A percentile compares a stretch with the other conserved stretches of the same genome.
phyloP scores from a whole-genome alignment of 78 protist species.

The Dictyostelium capitatum region DNA sequence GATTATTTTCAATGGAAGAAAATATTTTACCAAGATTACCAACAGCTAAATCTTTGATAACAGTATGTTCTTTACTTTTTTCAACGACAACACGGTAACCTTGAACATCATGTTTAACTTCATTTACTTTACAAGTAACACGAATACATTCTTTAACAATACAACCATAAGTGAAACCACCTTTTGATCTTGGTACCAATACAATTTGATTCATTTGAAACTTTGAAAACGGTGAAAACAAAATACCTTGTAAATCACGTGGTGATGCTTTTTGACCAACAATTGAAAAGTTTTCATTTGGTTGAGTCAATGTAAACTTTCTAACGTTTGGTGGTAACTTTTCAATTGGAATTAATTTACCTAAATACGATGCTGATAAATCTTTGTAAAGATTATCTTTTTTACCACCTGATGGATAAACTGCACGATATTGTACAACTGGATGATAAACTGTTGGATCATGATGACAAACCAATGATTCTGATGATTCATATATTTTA shows the following conservation, averaged over 20 bases:
- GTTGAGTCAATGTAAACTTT: neutral
- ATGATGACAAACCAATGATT: constrained; percentile 44
- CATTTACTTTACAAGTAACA: constrained; percentile 69
- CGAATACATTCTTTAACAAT: constrained; percentile 70
- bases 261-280: constrained; percentile 59
- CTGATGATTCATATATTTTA: constrained; percentile 4
- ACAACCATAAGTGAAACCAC: constrained; percentile 85
- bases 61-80: constrained; percentile 44
- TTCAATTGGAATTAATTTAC: constrained; percentile 51
- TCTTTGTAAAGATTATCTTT: constrained; percentile 77
- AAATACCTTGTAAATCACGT: constrained; percentile 60
- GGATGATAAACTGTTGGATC: constrained; percentile 59
- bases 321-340: constrained; percentile 21
- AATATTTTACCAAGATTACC: constrained; percentile 71
- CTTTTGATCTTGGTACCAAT: constrained; percentile 67
- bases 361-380: constrained; percentile 61
- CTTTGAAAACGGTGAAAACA: constrained; percentile 64
- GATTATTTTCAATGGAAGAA: constrained; percentile 15
- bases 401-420: constrained; percentile 60
- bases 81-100: constrained; percentile 75
- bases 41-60: constrained; percentile 59
- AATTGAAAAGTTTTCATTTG: constrained; percentile 2
- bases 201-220: constrained; percentile 78
- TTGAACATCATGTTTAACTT: constrained; percentile 63
- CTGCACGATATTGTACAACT: constrained; percentile 61